Base-by-base conservation (phyloP, 2,329 filamentous ascomycete genomes). In the Ophiosphaerella korrae region DNA sequence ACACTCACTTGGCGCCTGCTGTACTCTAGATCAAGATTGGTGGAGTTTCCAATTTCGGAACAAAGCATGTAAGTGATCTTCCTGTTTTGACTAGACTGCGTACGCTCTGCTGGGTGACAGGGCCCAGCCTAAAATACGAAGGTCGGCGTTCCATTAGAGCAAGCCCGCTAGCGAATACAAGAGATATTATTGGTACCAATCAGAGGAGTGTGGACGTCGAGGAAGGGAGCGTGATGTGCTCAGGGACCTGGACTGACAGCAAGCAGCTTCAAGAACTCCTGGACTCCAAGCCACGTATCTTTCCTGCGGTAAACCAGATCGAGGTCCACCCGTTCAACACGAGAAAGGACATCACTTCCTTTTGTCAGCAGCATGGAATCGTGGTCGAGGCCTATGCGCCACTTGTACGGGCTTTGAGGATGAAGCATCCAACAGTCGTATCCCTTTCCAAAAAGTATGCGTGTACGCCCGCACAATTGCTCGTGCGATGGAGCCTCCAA, bases 251-350 rank as follows among this genome's bases (percentile, higher is more conserved):
- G 6, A 48, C 61, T 67, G 48, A 67, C 56, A 24, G 44, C 16
- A 14, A 14, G 24, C 55, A 88, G 82, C 80, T 92, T 43, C 81
- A 89, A 56, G 88, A 92, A 67, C 76, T 92, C 42, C 81, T 90
- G 64, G 78, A 80, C 2, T 81, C 81, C 0, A 83, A 83, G 9
- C 86, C 88, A 0, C 78, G 80, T 0, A 80, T 89, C 39, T 71
- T 77, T 8, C 89, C 90, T 0, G 83, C 85, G 1, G 84, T 93
- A 43, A 93, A 93, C 64, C 90, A 94, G 75, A 87, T 92, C 62
- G 71, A 93, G 70, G 82, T 92, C 1, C 89, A 93, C 55, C 89
- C 89, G 0, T 94, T 93, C 81, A 90, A 92, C 70, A 91, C 88
- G 1, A 84, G 87, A 45, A 79, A 78, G 0, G 79, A 81, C 33